Conservation (phyloP, 345 rosid species). For the Mangifera indica region DNA sequence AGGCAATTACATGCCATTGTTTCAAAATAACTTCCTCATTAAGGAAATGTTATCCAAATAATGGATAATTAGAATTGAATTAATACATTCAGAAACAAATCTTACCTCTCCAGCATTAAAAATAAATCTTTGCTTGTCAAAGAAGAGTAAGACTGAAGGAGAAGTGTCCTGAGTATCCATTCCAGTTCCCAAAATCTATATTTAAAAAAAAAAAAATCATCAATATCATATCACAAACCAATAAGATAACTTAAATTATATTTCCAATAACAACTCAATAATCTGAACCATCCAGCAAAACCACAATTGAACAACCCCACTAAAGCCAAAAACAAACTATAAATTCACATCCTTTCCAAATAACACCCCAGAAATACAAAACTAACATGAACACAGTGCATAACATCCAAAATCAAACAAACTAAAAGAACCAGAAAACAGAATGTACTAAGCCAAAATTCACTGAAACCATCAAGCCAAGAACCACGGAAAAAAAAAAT, state of each 20-base stretch:
- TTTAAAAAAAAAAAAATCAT: not conserved
- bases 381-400: slow-evolving; percentile 5
- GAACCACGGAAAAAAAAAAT: not conserved
- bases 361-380: not conserved
- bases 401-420: not conserved
- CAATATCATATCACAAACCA: not conserved
- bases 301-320: not conserved
- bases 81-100: too few relatives aligned
- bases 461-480: not conserved
- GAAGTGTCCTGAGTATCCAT: slow-evolving; percentile 98
- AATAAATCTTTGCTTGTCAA: slow-evolving; percentile 86
- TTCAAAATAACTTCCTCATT: not conserved
- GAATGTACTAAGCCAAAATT: too few relatives aligned
- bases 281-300: not conserved
- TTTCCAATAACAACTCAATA: not conserved
- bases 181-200: slow-evolving; percentile 88
- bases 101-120: slow-evolving; percentile 96
- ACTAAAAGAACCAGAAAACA: slow-evolving; percentile 1
- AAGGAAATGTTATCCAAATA: too few relatives aligned
- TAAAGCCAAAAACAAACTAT: not conserved
- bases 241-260: not conserved
- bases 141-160: slow-evolving; percentile 86
- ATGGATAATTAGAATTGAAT: not conserved
- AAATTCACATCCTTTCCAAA: not conserved
- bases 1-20: too few relatives aligned